Conservation (phyloP, 306 rosid species). For the Alnus glutinosa region DNA sequence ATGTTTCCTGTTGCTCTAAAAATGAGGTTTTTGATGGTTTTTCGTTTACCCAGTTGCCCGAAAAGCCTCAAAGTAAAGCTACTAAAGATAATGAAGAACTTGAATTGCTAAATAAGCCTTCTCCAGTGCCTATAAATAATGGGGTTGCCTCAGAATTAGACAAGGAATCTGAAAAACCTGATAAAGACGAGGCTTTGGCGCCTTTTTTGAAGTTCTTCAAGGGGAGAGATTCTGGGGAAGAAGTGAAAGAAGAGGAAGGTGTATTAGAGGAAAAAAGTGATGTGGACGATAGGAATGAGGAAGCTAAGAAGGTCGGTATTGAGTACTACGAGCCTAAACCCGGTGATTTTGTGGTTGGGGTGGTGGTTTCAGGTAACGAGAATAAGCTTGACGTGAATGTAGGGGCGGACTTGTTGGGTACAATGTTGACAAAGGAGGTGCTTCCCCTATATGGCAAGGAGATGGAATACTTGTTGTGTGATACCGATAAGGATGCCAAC, state of each 20-base stretch:
- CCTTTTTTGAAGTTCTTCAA: constrained; percentile 89
- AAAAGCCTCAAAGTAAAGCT: constrained; percentile 37
- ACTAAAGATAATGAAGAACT: constrained; percentile 57
- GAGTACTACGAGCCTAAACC: constrained; percentile 94
- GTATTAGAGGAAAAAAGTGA: constrained; percentile 41
- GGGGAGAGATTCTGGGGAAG: constrained; percentile 45
- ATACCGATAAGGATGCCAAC: constrained; percentile 50
- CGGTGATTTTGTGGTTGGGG: constrained; percentile 89
- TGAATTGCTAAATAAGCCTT: constrained; percentile 75
- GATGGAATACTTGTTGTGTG: constrained; percentile 77
- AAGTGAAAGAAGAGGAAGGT: constrained; percentile 36
- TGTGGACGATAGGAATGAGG: constrained; percentile 37
- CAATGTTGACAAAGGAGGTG: constrained; percentile 96
- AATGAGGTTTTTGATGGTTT: constrained; percentile 56
- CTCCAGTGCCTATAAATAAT: constrained; percentile 44
- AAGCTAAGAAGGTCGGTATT: constrained; percentile 48
- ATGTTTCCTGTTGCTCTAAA: constrained; percentile 52
- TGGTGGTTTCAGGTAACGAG: constrained; percentile 90
- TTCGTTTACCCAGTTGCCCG: constrained; percentile 49
- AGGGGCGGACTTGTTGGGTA: constrained; percentile 87
- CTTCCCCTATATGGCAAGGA: constrained; percentile 88
- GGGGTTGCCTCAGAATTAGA: constrained; percentile 45
- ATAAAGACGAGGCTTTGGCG: constrained; percentile 57
- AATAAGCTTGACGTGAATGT: constrained; percentile 84
- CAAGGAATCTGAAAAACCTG: constrained; percentile 32